Base-by-base conservation (phyloP, 208 protist genomes). In the Wallacemonas sp. region DNA sequence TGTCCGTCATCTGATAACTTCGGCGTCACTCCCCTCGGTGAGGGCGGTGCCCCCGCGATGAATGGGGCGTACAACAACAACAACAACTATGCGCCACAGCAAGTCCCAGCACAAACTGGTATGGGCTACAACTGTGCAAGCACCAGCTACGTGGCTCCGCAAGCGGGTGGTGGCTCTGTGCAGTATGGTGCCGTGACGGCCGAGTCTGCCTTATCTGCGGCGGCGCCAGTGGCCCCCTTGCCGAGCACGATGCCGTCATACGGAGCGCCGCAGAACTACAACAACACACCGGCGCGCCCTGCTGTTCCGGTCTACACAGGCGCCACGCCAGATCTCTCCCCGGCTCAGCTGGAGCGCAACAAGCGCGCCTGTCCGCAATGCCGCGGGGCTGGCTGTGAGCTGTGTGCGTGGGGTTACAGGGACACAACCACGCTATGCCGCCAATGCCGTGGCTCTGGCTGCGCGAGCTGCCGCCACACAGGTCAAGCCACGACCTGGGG, bases 321-420 rank as follows among this genome's bases (percentile, higher is more conserved):
- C 4, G 44, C 44, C 5, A 49, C 44, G 24, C 9, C 44, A 19
- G 44, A 49, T 19, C 9, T 49, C 9, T 26, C 17, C 44, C 44
- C 44, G 9, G 44, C 44, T 11, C 44, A 49, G 44, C 44, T 49
- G 17, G 44, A 49, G 44, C 44, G 44, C 44, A 49, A 49, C 44
- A 49, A 49, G 44, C 44, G 44, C 19, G 17, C 9, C 44, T 49
- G 44, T n/a, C 44, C 44, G 44, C 44, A 49, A 19, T 49, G 44
- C 44, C 44, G 44, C 15, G 44, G 44, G 19, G 44, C 44, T 11
- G 44, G 44, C 17, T 49, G 44, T 19, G 44, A 49, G 44, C 44
- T 49, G 17, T 49, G 44, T n/a, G 44, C 44, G 9, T 49, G 44
- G 44, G 44, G 44, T 19, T 49, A 49, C 44, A 11, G 44, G 8